Evolutionary conservation across 2,329 filamentous ascomycete genomes (phyloP).

Genomic region (Nannizzia gypsea): DNA sequence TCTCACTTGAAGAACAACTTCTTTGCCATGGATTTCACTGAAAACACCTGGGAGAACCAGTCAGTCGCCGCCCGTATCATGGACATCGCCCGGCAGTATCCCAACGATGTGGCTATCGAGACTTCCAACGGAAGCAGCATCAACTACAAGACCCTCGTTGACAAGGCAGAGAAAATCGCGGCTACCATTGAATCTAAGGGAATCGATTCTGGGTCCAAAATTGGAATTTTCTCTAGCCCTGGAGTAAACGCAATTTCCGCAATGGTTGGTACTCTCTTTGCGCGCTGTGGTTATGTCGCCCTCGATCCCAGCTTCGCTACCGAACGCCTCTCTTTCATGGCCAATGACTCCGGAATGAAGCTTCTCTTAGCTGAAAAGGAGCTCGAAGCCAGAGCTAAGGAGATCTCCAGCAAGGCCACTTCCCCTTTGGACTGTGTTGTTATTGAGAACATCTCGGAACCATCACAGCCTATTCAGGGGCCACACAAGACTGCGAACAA

Average conservation of each 20-base stretch:
- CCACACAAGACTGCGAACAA: slow-evolving; percentile 3
- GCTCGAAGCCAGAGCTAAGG: slow-evolving; percentile 8
- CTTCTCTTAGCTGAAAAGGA: slow-evolving; percentile 12
- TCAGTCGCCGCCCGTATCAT: slow-evolving; percentile 13
- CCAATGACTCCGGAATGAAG: slow-evolving; percentile 12
- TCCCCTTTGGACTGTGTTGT: background rate
- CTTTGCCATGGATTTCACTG: slow-evolving; percentile 12
- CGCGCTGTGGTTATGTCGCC: slow-evolving; percentile 12
- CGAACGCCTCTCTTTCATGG: slow-evolving; percentile 17
- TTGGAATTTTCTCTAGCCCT: slow-evolving; percentile 16
- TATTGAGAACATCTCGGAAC: background rate
- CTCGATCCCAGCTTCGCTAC: slow-evolving; percentile 17
- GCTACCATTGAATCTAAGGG: slow-evolving; percentile 6
- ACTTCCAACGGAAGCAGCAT: slow-evolving; percentile 15
- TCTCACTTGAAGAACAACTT: slow-evolving; percentile 14
- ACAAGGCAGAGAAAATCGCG: slow-evolving; percentile 14
- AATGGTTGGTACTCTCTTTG: slow-evolving; percentile 14
- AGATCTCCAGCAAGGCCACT: slow-evolving; percentile 6
- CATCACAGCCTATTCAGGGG: slow-evolving; percentile 2
- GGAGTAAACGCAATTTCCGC: slow-evolving; percentile 16
- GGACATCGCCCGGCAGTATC: slow-evolving; percentile 11
- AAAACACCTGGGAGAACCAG: slow-evolving; percentile 15
- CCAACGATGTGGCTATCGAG: slow-evolving; percentile 15
- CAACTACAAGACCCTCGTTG: slow-evolving; percentile 14
- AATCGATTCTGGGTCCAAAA: slow-evolving; percentile 9